Percentiles rank a stretch among this genome's conserved stretches.
These are phyloP conservation scores for Elasticomyces elasticus DNA, from an alignment of 495 filamentous ascomycete genomes.

Conservation along the genomic window DNA sequence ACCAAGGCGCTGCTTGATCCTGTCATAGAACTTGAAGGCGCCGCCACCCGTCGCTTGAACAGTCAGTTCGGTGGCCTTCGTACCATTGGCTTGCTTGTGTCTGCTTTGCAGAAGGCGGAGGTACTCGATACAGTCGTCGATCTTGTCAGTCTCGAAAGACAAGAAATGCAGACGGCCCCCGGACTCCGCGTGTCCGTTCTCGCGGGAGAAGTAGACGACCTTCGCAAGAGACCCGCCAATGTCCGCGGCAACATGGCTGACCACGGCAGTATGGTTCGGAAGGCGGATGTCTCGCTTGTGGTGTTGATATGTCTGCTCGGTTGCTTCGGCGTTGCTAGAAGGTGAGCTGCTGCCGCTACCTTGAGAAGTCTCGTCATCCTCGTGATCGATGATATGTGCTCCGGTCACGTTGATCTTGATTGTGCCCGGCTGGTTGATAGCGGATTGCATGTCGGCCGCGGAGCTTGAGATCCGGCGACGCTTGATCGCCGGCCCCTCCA, in stretches of 20 bases:
- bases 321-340: conserved; percentile 35
- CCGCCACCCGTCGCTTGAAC: conserved; percentile 94
- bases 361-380: conserved; percentile 29
- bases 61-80: conserved; percentile 49
- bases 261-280: conserved; percentile 82
- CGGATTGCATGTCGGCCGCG: conserved; percentile 48
- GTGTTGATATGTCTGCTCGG: conserved; percentile 54
- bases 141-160: conserved; percentile 88
- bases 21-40: conserved; percentile 90
- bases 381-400: conserved; percentile 88
- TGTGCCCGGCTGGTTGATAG: conserved; percentile 71
- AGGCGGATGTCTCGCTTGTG: conserved; percentile 89
- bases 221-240: conserved; percentile 94
- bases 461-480: conserved; percentile 33
- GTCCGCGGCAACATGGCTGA: conserved; percentile 96
- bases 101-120: conserved; percentile 73
- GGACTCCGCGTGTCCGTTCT: conserved; percentile 46
- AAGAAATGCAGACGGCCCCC: conserved; percentile 90
- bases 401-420: conserved; percentile 91
- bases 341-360: conserved; percentile 7
- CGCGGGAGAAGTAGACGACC: conserved; percentile 91
- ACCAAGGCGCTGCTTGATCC: conserved; percentile 65
- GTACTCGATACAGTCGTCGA: conserved; percentile 83
- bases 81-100: conserved; percentile 61
- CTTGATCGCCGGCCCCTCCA: conserved; percentile 21